Conservation (phyloP, 108 stramenopile genomes). For the Skeletonema menzelii region DNA sequence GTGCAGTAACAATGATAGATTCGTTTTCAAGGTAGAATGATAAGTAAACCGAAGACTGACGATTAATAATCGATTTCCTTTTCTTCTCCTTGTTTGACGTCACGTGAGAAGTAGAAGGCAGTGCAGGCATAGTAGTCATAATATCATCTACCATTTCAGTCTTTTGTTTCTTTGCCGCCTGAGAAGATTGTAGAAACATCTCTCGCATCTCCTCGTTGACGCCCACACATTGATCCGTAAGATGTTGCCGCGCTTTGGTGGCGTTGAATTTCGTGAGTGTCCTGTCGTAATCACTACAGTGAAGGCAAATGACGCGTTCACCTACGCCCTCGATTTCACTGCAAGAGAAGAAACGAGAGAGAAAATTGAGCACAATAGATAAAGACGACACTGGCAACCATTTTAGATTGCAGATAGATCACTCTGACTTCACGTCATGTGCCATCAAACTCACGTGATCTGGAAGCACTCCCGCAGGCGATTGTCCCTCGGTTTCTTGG, state of each 20-base stretch:
- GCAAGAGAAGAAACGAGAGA: background rate
- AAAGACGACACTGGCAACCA: background rate
- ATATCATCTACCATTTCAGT: background rate
- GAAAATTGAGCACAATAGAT: background rate
- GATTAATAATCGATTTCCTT: background rate
- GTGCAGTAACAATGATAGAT: conserved; percentile 12
- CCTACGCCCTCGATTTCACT: conserved; percentile 9
- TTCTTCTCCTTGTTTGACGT: background rate
- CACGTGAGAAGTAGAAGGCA: background rate
- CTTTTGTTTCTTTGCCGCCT: conserved; percentile 6
- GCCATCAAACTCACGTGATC: background rate
- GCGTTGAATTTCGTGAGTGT: conserved; percentile 12
- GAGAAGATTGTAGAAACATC: conserved; percentile 5
- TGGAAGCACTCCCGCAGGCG: conserved; percentile 16
- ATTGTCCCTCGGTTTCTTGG: conserved; percentile 16
- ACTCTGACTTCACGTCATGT: background rate
- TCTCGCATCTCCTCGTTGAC: conserved; percentile 4
- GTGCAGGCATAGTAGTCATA: background rate
- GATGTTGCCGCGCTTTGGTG: conserved; percentile 9
- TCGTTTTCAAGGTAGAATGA: background rate
- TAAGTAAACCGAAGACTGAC: background rate
- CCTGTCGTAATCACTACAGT: conserved; percentile 8
- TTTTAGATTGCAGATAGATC: background rate
- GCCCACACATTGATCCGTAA: background rate
- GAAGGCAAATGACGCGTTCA: conserved; percentile 3